Percentiles rank a stretch among this genome's conserved stretches.
These are phyloP conservation scores for Candida chilensis DNA, from an alignment of 805 yeast species.

Conservation along the genomic window DNA sequence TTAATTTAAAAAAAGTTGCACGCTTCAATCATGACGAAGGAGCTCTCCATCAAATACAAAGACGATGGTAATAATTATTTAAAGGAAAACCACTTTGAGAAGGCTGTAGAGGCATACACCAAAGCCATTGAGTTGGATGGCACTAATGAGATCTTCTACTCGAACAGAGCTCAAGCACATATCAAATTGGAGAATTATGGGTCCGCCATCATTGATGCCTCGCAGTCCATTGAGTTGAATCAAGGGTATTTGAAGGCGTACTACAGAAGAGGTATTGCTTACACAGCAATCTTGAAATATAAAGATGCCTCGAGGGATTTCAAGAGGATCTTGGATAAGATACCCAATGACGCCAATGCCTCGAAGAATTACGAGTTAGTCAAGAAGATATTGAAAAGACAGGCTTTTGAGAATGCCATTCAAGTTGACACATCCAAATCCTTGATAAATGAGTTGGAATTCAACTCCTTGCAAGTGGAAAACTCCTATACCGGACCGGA, in stretches of 20 bases:
- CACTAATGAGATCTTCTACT: slow-evolving; percentile 53
- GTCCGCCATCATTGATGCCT: slow-evolving; percentile 72
- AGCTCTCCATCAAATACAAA: slow-evolving; percentile 43
- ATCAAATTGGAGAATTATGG: slow-evolving; percentile 85
- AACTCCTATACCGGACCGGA: slow-evolving; percentile 51
- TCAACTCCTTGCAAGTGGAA: slow-evolving; percentile 39
- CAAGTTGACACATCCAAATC: slow-evolving; percentile 55
- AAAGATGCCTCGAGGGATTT: slow-evolving; percentile 68
- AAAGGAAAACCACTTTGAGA: slow-evolving; percentile 51
- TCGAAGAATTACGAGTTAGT: slow-evolving; percentile 53
- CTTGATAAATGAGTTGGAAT: slow-evolving; percentile 39
- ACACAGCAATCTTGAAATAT: slow-evolving; percentile 67
- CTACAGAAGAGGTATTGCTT: slow-evolving; percentile 80
- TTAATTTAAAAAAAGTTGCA: no score
- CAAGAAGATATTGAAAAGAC: slow-evolving; percentile 53
- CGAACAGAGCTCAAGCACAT: slow-evolving; percentile 88
- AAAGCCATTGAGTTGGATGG: slow-evolving; percentile 62
- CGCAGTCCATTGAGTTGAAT: slow-evolving; percentile 60
- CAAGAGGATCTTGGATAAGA: slow-evolving; percentile 45
- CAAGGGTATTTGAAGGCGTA: slow-evolving; percentile 67
- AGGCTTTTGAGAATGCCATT: slow-evolving; percentile 83
- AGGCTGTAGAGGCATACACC: slow-evolving; percentile 66
- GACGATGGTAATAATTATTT: slow-evolving; percentile 67
- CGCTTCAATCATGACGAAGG: no score
- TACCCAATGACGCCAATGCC: slow-evolving; percentile 68